Evolutionary conservation across 148 eudicot genomes (phyloP).

Genomic region (Dianthus caryophyllus): DNA sequence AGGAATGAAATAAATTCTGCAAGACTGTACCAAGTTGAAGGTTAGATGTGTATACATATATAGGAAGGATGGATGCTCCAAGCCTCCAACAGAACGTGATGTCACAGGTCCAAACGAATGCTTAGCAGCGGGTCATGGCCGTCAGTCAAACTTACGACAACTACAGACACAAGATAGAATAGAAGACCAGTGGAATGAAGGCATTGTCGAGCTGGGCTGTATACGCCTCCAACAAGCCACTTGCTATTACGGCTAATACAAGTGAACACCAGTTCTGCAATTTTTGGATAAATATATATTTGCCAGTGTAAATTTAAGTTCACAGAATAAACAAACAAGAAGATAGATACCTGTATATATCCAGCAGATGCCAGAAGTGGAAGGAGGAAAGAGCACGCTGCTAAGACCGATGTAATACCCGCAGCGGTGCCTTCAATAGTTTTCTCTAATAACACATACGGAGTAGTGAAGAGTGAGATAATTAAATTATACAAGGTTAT

Average conservation of each 20-base stretch:
- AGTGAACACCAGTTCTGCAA: constrained; percentile 91
- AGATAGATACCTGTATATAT: constrained; percentile 48
- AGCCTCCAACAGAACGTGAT: not conserved
- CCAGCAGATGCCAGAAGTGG: constrained; percentile 82
- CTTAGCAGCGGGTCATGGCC: not conserved
- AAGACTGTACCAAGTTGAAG: constrained; percentile 2
- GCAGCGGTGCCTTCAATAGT: constrained; percentile 98
- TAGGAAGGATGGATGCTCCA: constrained; percentile 13
- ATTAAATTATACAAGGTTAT: not conserved
- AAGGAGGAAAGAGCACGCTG: constrained; percentile 74
- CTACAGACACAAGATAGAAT: constrained; percentile 79
- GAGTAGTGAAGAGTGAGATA: constrained; percentile 10
- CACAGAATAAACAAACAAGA: not conserved
- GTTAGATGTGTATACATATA: not conserved
- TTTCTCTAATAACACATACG: constrained; percentile 50
- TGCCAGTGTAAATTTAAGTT: not conserved
- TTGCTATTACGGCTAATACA: constrained; percentile 70
- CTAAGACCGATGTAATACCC: constrained; percentile 90
- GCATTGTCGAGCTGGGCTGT: constrained; percentile 98
- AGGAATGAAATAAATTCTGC: not conserved
- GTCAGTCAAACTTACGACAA: not conserved
- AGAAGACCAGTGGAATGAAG: constrained; percentile 92
- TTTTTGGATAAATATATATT: not conserved
- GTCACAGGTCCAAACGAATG: not conserved
- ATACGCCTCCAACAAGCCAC: constrained; percentile 95